These are phyloP conservation scores for Phialophora verrucosa DNA, from an alignment of 2,329 filamentous ascomycete species.

Conservation along the genomic window DNA sequence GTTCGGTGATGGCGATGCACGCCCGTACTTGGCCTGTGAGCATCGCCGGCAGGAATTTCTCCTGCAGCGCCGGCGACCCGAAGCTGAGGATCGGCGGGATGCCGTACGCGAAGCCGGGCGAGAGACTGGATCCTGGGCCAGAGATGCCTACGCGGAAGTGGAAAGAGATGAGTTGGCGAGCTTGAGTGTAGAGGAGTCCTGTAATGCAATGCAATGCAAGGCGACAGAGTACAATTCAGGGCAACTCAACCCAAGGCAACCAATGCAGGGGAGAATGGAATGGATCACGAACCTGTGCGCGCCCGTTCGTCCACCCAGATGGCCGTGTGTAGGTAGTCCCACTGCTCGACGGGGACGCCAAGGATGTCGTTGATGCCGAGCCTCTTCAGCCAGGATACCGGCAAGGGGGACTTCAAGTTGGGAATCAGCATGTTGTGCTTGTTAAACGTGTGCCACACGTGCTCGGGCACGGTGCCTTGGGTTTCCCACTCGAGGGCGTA, in stretches of 20 bases:
- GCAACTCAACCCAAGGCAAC: neutral
- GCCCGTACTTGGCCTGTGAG: conserved; percentile 68
- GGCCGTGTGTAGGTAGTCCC: conserved; percentile 71
- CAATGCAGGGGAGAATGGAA: too few relatives aligned
- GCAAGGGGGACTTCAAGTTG: conserved; percentile 70
- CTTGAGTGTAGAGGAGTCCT: too few relatives aligned
- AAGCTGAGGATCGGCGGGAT: conserved; percentile 74
- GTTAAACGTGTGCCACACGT: conserved; percentile 69
- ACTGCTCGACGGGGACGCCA: conserved; percentile 72
- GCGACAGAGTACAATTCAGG: neutral
- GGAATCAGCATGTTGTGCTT: conserved; percentile 71
- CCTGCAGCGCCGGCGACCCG: conserved; percentile 65
- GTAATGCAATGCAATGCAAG: too few relatives aligned
- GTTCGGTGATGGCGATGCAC: conserved; percentile 81
- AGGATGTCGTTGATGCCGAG: conserved; percentile 70
- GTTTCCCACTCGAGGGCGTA: conserved; percentile 73
- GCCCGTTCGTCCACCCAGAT: conserved; percentile 75
- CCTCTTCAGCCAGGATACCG: conserved; percentile 68
- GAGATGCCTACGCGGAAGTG: conserved; percentile 57
- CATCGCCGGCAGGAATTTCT: conserved; percentile 69
- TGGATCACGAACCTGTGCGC: conserved; percentile 49
- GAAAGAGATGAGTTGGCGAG: neutral
- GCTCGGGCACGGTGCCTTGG: conserved; percentile 64
- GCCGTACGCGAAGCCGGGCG: conserved; percentile 73
- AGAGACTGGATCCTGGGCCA: conserved; percentile 63